Evolutionary conservation across 176 grass and related monocot species (phyloP).

Genomic region (Olyra latifolia): DNA sequence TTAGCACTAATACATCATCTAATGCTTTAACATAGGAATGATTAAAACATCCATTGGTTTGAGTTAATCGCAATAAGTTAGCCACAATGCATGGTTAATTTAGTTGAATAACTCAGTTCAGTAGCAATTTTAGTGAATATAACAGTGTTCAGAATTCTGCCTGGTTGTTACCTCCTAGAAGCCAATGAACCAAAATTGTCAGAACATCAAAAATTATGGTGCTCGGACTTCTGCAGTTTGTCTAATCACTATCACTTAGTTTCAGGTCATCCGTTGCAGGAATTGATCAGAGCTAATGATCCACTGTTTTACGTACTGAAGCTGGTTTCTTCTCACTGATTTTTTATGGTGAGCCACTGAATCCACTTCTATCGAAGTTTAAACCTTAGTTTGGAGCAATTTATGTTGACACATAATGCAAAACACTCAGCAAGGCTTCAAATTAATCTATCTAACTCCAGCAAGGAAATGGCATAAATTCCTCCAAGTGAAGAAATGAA

Average conservation of each 20-base stretch:
- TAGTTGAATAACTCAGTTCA: not conserved
- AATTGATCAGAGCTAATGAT: not conserved
- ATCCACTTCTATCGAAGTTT: conserved; percentile 28
- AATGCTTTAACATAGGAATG: conserved; percentile 17
- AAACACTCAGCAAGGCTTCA: conserved; percentile 54
- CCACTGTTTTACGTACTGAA: not conserved
- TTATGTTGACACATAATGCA: conserved; percentile 46
- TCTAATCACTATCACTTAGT: not conserved
- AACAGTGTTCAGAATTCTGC: not conserved
- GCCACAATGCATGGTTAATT: not conserved
- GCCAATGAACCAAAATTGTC: not conserved
- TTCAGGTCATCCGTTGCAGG: not conserved
- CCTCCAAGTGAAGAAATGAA: conserved; percentile 32
- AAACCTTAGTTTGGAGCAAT: conserved; percentile 47
- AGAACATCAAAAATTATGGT: not conserved
- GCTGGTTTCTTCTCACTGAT: not conserved
- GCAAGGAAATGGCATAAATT: conserved; percentile 29
- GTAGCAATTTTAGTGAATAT: not conserved
- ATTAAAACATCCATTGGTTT: conserved; percentile 8
- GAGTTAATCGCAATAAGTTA: not conserved
- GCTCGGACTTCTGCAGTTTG: not conserved
- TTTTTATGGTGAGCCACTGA: conserved; percentile 10
- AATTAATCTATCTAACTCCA: conserved; percentile 48
- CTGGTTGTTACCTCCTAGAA: conserved; percentile 4
- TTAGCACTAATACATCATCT: not conserved